Conservation (phyloP, 2,329 filamentous ascomycete genomes). For the Calycina marina region DNA sequence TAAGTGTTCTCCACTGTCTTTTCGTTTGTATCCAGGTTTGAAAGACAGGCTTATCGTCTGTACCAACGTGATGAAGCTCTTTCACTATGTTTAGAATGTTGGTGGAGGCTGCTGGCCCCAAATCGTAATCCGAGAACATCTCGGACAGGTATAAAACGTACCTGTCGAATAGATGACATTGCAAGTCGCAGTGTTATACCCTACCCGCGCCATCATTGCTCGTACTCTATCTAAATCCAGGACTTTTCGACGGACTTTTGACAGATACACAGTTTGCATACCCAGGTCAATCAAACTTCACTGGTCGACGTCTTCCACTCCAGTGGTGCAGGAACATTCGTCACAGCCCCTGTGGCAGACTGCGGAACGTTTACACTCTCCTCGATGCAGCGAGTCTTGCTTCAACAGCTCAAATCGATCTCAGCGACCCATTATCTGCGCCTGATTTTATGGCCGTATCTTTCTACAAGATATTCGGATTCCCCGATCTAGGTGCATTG, state of each 20-base stretch:
- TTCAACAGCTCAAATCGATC: slow-evolving; percentile 60
- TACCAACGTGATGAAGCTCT: too few species aligned
- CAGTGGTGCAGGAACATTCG: slow-evolving; percentile 45
- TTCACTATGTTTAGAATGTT: slow-evolving; percentile 21
- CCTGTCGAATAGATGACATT: too few species aligned
- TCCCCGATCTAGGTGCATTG: slow-evolving; percentile 75
- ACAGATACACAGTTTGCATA: too few species aligned
- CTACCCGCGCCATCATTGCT: too few species aligned
- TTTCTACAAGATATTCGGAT: slow-evolving; percentile 93
- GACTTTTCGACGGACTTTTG: too few species aligned
- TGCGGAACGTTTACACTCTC: slow-evolving; percentile 43
- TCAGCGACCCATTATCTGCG: slow-evolving; percentile 43
- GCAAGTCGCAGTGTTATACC: too few species aligned
- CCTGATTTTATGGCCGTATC: slow-evolving; percentile 80
- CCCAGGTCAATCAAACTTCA: slow-evolving; percentile 49
- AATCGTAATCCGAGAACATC: too few species aligned
- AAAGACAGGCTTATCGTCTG: too few species aligned
- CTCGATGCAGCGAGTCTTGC: slow-evolving; percentile 73
- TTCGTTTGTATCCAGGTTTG: too few species aligned
- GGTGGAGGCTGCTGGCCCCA: slow-evolving; percentile 8
- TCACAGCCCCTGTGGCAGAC: slow-evolving; percentile 14
- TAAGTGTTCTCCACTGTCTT: too few species aligned
- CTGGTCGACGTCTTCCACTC: slow-evolving; percentile 42
- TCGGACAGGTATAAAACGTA: too few species aligned
- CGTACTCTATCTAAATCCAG: too few species aligned